Conservation (phyloP, 2,329 filamentous ascomycete species). For the Fusarium hainanense region DNA sequence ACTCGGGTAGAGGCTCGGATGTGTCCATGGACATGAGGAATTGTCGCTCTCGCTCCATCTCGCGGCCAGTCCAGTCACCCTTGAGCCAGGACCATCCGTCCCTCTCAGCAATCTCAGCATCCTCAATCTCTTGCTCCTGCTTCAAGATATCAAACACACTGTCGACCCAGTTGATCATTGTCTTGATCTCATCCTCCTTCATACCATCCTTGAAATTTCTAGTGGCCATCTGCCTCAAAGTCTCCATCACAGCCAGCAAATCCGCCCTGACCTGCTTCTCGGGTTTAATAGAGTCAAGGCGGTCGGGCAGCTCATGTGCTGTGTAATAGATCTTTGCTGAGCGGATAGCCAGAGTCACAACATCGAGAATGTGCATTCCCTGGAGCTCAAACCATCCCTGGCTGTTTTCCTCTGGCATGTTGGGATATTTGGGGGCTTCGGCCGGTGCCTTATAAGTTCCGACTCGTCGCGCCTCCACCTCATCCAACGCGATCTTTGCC, state of each 20-base stretch:
- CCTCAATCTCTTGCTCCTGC: constrained; percentile 81
- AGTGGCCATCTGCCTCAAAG: constrained; percentile 89
- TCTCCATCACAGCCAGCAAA: constrained; percentile 86
- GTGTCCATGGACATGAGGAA: constrained; percentile 83
- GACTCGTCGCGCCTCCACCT: constrained; percentile 59
- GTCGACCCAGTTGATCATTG: constrained; percentile 81
- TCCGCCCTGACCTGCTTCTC: constrained; percentile 88
- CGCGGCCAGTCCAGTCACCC: constrained; percentile 79
- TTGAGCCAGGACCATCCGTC: constrained; percentile 83
- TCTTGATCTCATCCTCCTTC: constrained; percentile 78
- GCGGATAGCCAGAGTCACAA: constrained; percentile 93
- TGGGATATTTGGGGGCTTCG: constrained; percentile 49
- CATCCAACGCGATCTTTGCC: constrained; percentile 74
- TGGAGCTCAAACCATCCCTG: constrained; percentile 87
- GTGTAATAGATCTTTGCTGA: constrained; percentile 98
- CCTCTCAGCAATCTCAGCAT: constrained; percentile 75
- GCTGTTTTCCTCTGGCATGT: constrained; percentile 59
- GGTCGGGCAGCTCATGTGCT: constrained; percentile 85
- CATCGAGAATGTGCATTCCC: constrained; percentile 90
- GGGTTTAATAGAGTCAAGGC: constrained; percentile 85
- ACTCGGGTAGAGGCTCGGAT: constrained; percentile 72
- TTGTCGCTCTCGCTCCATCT: constrained; percentile 81
- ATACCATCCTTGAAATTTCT: constrained; percentile 88
- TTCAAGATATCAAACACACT: constrained; percentile 81
- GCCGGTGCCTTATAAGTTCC: constrained; percentile 45